Evolutionary conservation across 1,139 yeast species (phyloP).

Genomic region (Sugiyamaella castrensis): DNA sequence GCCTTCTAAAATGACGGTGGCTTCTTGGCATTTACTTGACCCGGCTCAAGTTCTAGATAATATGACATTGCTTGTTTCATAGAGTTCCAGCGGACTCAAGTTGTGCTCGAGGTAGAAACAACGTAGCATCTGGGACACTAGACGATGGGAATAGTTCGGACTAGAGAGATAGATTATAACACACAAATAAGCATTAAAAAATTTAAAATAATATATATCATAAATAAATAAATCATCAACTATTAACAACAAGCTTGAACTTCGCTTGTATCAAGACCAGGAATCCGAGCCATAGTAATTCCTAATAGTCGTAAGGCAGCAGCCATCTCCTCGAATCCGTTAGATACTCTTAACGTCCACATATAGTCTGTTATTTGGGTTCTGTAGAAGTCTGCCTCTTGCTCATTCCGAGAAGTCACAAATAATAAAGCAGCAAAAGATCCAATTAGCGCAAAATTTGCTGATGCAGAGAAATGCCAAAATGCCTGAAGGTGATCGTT

Average conservation of each 20-base stretch:
- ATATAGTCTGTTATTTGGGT: slow-evolving; percentile 72
- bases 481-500: slow-evolving; percentile 82
- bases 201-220: no score
- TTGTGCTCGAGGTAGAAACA: no score
- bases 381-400: slow-evolving; percentile 61
- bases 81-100: no score
- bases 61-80: slow-evolving; percentile 60
- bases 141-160: no score
- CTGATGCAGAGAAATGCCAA: slow-evolving; percentile 81
- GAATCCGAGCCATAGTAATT: slow-evolving; percentile 28
- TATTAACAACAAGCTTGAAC: slow-evolving; percentile 4
- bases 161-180: no score
- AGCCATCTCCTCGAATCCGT: slow-evolving; percentile 71
- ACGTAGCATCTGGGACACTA: no score
- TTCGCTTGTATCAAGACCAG: slow-evolving; percentile 18
- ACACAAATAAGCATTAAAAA: no score
- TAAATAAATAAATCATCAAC: no score
- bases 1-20: slow-evolving; percentile 83
- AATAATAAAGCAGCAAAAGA: slow-evolving; percentile 77
- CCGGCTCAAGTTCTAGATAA: slow-evolving; percentile 86
- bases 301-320: slow-evolving; percentile 68
- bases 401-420: slow-evolving; percentile 38
- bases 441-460: slow-evolving; percentile 77
- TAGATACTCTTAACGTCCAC: slow-evolving; percentile 68
- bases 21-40: slow-evolving; percentile 82